Percentiles rank a stretch among this genome's conserved stretches.
Conservation (phyloP, 306 rosid genomes). For the Leucaena leucocephala region DNA sequence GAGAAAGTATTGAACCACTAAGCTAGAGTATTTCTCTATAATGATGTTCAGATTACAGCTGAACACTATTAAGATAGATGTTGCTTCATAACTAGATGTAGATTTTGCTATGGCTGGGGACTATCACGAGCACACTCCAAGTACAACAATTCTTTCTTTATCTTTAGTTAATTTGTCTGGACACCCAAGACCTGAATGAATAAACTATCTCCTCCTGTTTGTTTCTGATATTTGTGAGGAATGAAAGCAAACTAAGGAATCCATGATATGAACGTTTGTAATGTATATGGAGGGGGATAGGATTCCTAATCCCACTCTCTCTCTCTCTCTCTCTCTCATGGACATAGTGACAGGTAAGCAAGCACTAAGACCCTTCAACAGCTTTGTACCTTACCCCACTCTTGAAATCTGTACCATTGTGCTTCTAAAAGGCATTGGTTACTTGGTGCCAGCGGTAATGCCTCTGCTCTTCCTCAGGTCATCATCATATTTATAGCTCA, state of each 20-base stretch:
- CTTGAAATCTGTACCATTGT: slow-evolving; percentile 33
- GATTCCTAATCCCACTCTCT: slow-evolving; percentile 41
- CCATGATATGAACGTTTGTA: slow-evolving; percentile 30
- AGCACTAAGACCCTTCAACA: slow-evolving; percentile 31
- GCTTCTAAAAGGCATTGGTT: slow-evolving; percentile 32
- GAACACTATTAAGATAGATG: not conserved
- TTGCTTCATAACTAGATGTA: not conserved
- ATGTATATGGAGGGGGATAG: slow-evolving; percentile 23
- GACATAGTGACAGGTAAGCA: slow-evolving; percentile 38
- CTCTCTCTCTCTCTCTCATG: slow-evolving; percentile 38
- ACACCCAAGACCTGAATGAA: slow-evolving; percentile 1
- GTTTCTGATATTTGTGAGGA: slow-evolving; percentile 4
- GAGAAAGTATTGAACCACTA: not conserved
- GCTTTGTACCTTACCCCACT: slow-evolving; percentile 48
- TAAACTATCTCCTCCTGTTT: not conserved
- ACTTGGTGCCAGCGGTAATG: slow-evolving; percentile 18
- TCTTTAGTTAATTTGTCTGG: not conserved
- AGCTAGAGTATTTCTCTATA: not conserved
- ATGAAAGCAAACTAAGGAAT: slow-evolving; percentile 11
- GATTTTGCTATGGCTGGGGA: not conserved
- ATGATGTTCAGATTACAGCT: not conserved
- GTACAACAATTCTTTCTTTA: not conserved
- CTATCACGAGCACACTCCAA: not conserved
- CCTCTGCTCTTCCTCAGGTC: slow-evolving; percentile 22
- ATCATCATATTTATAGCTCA: slow-evolving; percentile 2